Conservation (phyloP, 73 alveolate species). For the Symbiodinium natans region DNA sequence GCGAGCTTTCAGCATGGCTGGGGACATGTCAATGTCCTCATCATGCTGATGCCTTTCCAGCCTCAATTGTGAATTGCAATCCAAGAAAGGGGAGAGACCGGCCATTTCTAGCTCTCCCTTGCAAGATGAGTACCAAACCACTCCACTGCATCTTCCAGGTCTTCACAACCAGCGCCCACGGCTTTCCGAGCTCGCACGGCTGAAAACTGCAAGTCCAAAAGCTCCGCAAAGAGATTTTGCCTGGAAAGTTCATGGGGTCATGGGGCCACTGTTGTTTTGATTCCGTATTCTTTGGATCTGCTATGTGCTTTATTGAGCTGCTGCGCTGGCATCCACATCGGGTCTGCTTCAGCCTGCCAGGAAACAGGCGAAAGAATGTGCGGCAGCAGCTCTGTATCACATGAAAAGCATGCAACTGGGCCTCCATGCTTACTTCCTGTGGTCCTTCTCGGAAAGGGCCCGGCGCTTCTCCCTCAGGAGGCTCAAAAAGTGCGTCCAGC, state of each 20-base stretch:
- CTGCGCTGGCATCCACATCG: neutral
- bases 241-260: neutral
- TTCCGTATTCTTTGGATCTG: neutral
- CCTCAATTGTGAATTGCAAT: neutral
- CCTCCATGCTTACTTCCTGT: neutral
- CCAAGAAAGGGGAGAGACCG: no score
- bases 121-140: neutral
- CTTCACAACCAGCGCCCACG: slow-evolving; percentile 11
- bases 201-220: slow-evolving; percentile 60
- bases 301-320: neutral
- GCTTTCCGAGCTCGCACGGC: slow-evolving; percentile 86
- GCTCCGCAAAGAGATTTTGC: slow-evolving; percentile 42
- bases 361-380: neutral
- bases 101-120: no score
- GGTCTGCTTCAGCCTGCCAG: neutral
- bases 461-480: no score
- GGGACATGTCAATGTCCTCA: slow-evolving; percentile 74
- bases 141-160: slow-evolving; percentile 64
- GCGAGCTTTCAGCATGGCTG: slow-evolving; percentile 62
- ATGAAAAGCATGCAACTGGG: neutral
- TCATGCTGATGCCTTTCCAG: slow-evolving; percentile 77
- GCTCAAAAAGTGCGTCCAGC: neutral
- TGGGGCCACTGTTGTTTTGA: no score
- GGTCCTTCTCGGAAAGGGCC: neutral
- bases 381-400: neutral